These are phyloP conservation scores for Actinomortierella wolfii DNA, from an alignment of 371 early-diverging fungal species.

Conservation along the genomic window DNA sequence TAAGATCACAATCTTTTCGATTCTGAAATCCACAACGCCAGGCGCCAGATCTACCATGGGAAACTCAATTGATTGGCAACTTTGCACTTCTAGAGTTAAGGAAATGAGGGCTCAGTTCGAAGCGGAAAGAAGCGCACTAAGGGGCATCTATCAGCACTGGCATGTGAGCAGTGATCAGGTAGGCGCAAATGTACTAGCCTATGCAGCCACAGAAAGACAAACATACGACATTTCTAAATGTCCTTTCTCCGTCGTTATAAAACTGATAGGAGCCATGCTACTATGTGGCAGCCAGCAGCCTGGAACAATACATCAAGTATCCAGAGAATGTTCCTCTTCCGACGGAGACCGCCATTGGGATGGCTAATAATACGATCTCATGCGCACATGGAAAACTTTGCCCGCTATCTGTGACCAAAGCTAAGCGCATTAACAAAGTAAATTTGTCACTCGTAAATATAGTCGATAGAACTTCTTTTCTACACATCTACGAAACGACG, in stretches of 20 bases:
- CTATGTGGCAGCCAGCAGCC: slow-evolving; percentile 1
- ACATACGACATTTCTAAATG: background rate
- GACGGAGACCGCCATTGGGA: background rate
- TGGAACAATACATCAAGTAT: background rate
- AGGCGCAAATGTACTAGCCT: no score
- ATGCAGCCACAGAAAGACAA: no score
- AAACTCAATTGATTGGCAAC: background rate
- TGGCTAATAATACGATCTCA: slow-evolving; percentile 20
- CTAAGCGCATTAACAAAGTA: slow-evolving; percentile 45
- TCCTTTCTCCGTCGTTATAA: background rate
- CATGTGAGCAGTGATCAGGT: slow-evolving; percentile 27
- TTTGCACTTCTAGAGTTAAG: slow-evolving; percentile 1
- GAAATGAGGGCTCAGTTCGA: slow-evolving; percentile 15
- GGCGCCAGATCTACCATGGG: background rate
- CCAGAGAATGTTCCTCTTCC: no score
- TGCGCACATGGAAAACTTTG: slow-evolving; percentile 43
- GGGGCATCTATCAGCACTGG: slow-evolving; percentile 26
- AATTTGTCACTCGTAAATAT: background rate
- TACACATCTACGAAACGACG: background rate
- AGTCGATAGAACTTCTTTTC: background rate
- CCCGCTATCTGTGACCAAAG: slow-evolving; percentile 16
- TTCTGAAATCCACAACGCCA: background rate
- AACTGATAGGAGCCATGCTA: background rate
- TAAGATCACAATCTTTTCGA: slow-evolving; percentile 9
- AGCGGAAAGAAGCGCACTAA: slow-evolving; percentile 6